Percentiles rank a stretch among this genome's conserved stretches.
phyloP scores from a whole-genome alignment of 2,329 filamentous ascomycete species.

The Scolecobasidium constrictum region DNA sequence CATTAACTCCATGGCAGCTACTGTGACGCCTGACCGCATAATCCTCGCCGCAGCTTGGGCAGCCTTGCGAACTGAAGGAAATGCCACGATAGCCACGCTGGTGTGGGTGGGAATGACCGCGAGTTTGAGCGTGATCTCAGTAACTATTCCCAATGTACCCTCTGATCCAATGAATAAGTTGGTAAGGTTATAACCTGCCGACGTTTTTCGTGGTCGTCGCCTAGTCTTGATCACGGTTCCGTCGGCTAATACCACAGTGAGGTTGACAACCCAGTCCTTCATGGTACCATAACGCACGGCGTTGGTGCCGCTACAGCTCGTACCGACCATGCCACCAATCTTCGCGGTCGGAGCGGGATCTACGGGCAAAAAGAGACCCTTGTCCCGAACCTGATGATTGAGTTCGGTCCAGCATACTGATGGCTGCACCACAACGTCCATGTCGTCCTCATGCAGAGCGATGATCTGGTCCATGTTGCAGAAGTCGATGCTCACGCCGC shows the following conservation, averaged over 20 bases:
- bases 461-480: background rate
- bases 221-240: slow-evolving; percentile 66
- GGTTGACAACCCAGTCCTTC: slow-evolving; percentile 65
- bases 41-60: slow-evolving; percentile 11
- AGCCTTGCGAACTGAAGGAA: slow-evolving; percentile 11
- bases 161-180: slow-evolving; percentile 68
- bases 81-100: slow-evolving; percentile 50
- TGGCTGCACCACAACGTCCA: slow-evolving; percentile 8
- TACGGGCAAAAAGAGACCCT: slow-evolving; percentile 4
- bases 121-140: slow-evolving; percentile 65
- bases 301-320: slow-evolving; percentile 48
- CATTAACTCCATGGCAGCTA: slow-evolving; percentile 13
- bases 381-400: background rate
- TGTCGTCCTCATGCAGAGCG: background rate
- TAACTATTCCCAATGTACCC: slow-evolving; percentile 66
- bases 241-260: slow-evolving; percentile 67
- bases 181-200: slow-evolving; percentile 67
- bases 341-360: slow-evolving; percentile 5
- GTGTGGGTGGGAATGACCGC: slow-evolving; percentile 58
- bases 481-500: background rate
- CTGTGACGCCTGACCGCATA: slow-evolving; percentile 10
- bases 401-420: background rate
- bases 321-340: slow-evolving; percentile 16
- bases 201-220: slow-evolving; percentile 65
- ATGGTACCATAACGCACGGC: slow-evolving; percentile 71